phyloP scores from a whole-genome alignment of 2,329 filamentous ascomycete genomes.

The Pyrenophora tritici-repentis region DNA sequence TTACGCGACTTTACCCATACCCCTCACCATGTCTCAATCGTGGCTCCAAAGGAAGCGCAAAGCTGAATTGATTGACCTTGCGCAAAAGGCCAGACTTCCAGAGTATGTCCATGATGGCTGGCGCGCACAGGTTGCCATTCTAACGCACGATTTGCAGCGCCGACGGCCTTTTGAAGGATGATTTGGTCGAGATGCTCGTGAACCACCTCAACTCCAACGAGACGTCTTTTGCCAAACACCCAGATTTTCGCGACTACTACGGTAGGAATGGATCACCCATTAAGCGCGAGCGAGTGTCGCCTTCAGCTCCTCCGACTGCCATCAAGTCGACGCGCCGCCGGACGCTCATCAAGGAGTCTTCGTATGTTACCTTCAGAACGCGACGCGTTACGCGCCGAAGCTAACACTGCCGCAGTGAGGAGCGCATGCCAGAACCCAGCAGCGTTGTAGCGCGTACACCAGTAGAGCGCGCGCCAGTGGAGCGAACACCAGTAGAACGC shows the following conservation, averaged over 20 bases:
- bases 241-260: constrained; percentile 76
- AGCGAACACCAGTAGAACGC: not conserved
- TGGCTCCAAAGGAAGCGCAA: constrained; percentile 86
- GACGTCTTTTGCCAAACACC: constrained; percentile 65
- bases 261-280: constrained; percentile 62
- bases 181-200: constrained; percentile 64
- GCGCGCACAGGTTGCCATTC: constrained; percentile 1
- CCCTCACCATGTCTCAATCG: constrained; percentile 64
- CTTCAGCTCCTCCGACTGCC: constrained; percentile 42
- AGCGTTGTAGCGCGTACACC: constrained; percentile 38
- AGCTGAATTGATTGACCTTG: constrained; percentile 75
- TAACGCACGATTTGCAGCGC: constrained; percentile 57
- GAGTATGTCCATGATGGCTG: constrained; percentile 59
- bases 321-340: constrained; percentile 42
- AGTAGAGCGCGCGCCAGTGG: constrained; percentile 32
- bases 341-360: constrained; percentile 41
- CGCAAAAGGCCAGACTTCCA: constrained; percentile 70
- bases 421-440: constrained; percentile 51
- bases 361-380: constrained; percentile 30
- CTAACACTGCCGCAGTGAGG: constrained; percentile 43
- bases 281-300: constrained; percentile 52
- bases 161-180: constrained; percentile 74
- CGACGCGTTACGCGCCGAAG: constrained; percentile 34
- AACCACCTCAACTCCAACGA: constrained; percentile 62
- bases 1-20: constrained; percentile 52